Evolutionary conservation across 495 filamentous ascomycete species (phyloP).

Genomic region (Aspergillus sparsus): DNA sequence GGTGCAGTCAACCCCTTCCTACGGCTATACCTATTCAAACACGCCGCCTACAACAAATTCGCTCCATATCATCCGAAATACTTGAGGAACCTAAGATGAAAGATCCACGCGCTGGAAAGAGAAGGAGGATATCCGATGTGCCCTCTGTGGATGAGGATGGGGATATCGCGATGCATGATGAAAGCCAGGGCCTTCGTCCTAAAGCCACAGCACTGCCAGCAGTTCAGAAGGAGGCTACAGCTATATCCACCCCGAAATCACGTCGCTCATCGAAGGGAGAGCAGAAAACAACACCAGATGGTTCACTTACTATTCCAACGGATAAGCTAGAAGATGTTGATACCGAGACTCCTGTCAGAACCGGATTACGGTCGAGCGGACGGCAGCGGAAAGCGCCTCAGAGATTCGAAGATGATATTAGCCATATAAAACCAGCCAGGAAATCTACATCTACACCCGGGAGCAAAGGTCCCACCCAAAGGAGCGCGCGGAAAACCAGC

Average conservation of each 20-base stretch:
- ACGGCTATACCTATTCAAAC: background rate
- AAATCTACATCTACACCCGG: slow-evolving; percentile 30
- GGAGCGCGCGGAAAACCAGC: slow-evolving; percentile 28
- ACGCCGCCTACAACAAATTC: background rate
- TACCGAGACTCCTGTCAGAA: slow-evolving; percentile 29
- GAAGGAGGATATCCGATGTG: slow-evolving; percentile 41
- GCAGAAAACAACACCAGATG: slow-evolving; percentile 14
- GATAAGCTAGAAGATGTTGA: slow-evolving; percentile 19
- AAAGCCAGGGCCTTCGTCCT: slow-evolving; percentile 17
- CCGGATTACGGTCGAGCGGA: slow-evolving; percentile 39
- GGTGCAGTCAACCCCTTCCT: background rate
- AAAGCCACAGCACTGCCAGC: slow-evolving; percentile 21
- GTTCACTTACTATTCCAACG: background rate
- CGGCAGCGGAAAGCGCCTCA: slow-evolving; percentile 45
- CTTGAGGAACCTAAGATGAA: slow-evolving; percentile 32
- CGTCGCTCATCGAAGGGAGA: slow-evolving; percentile 31
- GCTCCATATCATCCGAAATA: background rate
- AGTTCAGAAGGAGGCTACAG: slow-evolving; percentile 20
- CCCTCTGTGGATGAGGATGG: slow-evolving; percentile 36
- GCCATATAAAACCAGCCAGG: slow-evolving; percentile 25
- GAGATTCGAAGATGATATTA: slow-evolving; percentile 36
- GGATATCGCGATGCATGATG: slow-evolving; percentile 37
- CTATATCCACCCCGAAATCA: slow-evolving; percentile 18
- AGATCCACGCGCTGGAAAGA: slow-evolving; percentile 43
- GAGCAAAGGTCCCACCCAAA: slow-evolving; percentile 26